Base-by-base conservation (phyloP, 257 asterid species). In the Solanum chilense region DNA sequence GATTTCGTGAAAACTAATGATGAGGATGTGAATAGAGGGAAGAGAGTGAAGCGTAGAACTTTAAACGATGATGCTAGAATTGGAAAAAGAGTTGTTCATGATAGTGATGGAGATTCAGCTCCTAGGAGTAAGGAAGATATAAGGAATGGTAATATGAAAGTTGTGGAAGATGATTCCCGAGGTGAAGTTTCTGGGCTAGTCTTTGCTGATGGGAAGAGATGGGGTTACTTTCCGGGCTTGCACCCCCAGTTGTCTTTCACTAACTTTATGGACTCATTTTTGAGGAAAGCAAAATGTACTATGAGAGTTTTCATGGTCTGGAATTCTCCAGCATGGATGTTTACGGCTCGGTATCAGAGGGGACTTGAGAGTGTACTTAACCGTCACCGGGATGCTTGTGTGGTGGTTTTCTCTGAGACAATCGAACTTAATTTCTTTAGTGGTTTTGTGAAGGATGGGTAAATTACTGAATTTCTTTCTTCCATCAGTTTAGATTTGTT, bases 301-400 rank as follows among this genome's bases (percentile, higher is more conserved):
- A 88, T 90, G 94, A 93, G 97, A 88, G 91, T 95, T 70, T 97
- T 96, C 88, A 94, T 95, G 98, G 98, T 95, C 84, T 97, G 99
- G 99, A 96, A 97, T 93, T 97, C 98, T n/a, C 98, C 99, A 25
- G 88, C 96, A 11, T 97, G 99, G 99, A 92, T 89, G 97, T 96
- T 95, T 92, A 92, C 98, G 82, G 93, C 94, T 88, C 95, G 99
- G 77, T 95, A 94, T 89, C 97, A 93, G 91, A 93, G 99, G 88
- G 97, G 95, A 20, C 90, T 97, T 78, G 99, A 96, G 93, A 97
- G 99, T 89, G 91, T 96, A 83, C 93, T 96, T 21, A 89, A 91
- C 86, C 98, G 92, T 91, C 94, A 95, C 68, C 89, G 82, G 29
- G 95, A 94, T 87, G 98, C 98, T 6, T 97, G 99, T 82, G 92